Evolutionary conservation across 2,329 filamentous ascomycete species (phyloP).

Genomic region (Botrytis paeoniae): DNA sequence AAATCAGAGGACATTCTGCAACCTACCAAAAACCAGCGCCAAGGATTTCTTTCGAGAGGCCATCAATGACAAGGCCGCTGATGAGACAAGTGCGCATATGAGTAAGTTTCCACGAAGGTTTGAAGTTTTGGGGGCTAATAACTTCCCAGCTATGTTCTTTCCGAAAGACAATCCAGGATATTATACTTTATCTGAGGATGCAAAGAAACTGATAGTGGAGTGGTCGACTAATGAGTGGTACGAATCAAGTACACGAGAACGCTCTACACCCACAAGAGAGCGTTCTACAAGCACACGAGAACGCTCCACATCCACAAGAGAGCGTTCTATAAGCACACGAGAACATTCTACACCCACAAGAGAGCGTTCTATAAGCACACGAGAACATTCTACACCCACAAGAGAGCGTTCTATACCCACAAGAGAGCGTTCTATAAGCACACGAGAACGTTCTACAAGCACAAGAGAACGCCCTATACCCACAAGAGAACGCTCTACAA

Average conservation of each 20-base stretch:
- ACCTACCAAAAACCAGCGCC: constrained; percentile 60
- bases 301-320: background rate
- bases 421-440: background rate
- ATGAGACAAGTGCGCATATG: constrained; percentile 81
- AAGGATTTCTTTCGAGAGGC: constrained; percentile 63
- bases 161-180: constrained; percentile 71
- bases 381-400: background rate
- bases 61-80: constrained; percentile 73
- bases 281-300: background rate
- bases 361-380: background rate
- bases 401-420: background rate
- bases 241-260: constrained; percentile 45
- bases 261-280: background rate
- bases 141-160: constrained; percentile 64
- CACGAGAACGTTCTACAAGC: background rate
- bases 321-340: background rate
- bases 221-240: constrained; percentile 70
- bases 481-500: background rate
- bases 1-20: constrained; percentile 82
- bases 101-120: constrained; percentile 44
- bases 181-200: constrained; percentile 61
- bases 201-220: constrained; percentile 59
- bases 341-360: background rate
- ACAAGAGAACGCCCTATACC: background rate
- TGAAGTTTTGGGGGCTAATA: constrained; percentile 21